Percentiles rank a stretch among this genome's conserved stretches.
phyloP scores from a whole-genome alignment of 345 rosid genomes.

The Aquilaria sinensis region DNA sequence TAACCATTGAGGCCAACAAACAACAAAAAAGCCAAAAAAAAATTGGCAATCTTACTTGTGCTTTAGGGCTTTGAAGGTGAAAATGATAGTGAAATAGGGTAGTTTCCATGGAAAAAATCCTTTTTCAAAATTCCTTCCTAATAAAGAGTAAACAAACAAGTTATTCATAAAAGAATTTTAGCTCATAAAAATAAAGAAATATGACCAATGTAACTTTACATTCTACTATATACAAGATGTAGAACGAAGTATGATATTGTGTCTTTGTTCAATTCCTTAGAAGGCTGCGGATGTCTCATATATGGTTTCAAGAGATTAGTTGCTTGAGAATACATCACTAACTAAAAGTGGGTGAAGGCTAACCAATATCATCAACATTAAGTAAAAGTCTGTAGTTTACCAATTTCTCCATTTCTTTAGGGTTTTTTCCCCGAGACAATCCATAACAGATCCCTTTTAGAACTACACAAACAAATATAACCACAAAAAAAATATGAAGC shows the following conservation, averaged over 20 bases:
- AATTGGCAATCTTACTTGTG: constrained; percentile 45
- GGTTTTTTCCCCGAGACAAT: constrained; percentile 71
- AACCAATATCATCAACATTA: not conserved
- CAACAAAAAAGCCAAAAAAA: not conserved
- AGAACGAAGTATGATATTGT: constrained; percentile 77
- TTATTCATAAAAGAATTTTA: not conserved
- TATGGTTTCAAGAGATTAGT: constrained; percentile 45
- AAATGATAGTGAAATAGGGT: constrained; percentile 72
- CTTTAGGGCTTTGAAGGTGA: constrained; percentile 26
- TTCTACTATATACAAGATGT: constrained; percentile 88
- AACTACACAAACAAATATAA: constrained; percentile 33
- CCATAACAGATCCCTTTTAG: constrained; percentile 75
- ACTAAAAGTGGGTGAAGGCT: not conserved
- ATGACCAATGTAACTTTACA: constrained; percentile 36
- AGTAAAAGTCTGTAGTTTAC: constrained; percentile 23
- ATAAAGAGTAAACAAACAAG: not conserved
- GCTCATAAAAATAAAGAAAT: not conserved
- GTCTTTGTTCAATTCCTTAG: constrained; percentile 58
- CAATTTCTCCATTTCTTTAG: constrained; percentile 63
- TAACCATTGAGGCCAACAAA: constrained; percentile 8
- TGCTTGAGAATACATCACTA: constrained; percentile 28
- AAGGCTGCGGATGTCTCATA: constrained; percentile 51
- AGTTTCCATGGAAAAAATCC: constrained; percentile 90
- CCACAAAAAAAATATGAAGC: not conserved
- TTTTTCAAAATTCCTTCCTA: constrained; percentile 88